phyloP scores from a whole-genome alignment of 768 basidiomycete species.

The Leccinum broughii region DNA sequence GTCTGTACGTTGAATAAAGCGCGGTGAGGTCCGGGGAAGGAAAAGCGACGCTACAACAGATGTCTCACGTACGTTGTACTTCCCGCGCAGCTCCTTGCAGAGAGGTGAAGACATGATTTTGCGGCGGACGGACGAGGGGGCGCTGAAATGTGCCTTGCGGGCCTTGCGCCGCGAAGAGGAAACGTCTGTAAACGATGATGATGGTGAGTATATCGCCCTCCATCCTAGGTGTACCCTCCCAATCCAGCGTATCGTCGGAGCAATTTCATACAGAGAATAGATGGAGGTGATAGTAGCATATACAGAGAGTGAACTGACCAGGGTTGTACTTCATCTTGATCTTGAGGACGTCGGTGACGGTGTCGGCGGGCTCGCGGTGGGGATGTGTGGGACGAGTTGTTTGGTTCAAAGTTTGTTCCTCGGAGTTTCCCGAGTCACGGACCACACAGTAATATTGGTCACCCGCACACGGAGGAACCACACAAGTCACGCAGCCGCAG shows the following conservation, averaged over 20 bases:
- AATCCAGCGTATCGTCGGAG: constrained; percentile 55
- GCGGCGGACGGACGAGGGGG: constrained; percentile 92
- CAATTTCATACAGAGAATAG: constrained; percentile 26
- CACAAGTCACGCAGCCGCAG: neutral
- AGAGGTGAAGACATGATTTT: constrained; percentile 98
- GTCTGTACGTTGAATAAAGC: constrained; percentile 44
- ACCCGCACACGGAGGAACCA: neutral
- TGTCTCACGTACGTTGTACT: constrained; percentile 77
- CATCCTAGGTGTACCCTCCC: constrained; percentile 43
- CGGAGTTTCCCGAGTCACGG: constrained; percentile 26
- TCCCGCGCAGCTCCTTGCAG: constrained; percentile 89
- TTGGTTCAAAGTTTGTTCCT: constrained; percentile 39
- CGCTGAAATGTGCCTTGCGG: constrained; percentile 97
- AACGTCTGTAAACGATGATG: constrained; percentile 54
- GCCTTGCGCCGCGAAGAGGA: constrained; percentile 96
- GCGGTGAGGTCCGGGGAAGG: neutral
- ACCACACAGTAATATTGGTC: no score
- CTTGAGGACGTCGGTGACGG: constrained; percentile 63
- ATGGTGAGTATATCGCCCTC: constrained; percentile 34
- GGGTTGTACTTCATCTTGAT: constrained; percentile 80
- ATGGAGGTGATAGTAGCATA: constrained; percentile 19
- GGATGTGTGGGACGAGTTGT: constrained; percentile 26
- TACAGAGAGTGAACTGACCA: constrained; percentile 53
- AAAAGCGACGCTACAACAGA: neutral
- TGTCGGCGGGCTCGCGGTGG: constrained; percentile 37